Conservation (phyloP, 305 asterid genomes). For the Fraxinus nigra region DNA sequence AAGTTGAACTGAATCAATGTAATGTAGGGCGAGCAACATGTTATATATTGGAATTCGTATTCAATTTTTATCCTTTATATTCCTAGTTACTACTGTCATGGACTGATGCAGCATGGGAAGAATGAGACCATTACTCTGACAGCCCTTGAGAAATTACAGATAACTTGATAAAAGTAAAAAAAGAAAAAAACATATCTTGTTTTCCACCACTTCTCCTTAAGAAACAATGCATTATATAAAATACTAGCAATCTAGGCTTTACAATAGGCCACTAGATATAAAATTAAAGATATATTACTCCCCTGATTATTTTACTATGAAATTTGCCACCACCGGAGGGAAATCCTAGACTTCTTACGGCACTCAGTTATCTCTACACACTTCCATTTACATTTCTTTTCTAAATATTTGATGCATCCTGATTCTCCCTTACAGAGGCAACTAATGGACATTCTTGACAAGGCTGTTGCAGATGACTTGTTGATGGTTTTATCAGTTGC, state of each 20-base stretch:
- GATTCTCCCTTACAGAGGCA: slow-evolving; percentile 47
- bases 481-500: slow-evolving; percentile 69
- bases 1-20: neutral
- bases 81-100: neutral
- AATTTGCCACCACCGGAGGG: neutral
- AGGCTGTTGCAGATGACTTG: slow-evolving; percentile 73
- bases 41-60: neutral
- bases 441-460: slow-evolving; percentile 65
- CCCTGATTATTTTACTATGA: neutral
- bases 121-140: neutral
- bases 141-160: neutral
- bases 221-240: neutral
- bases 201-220: neutral
- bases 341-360: neutral
- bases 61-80: neutral
- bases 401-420: slow-evolving; percentile 10
- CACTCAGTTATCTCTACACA: neutral
- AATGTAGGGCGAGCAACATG: neutral
- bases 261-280: neutral
- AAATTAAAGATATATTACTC: neutral
- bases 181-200: neutral
- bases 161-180: neutral
- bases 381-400: slow-evolving; percentile 18
- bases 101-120: neutral
- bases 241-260: neutral